A percentile compares a stretch with the other conserved stretches of the same genome.
Evolutionary conservation across 306 rosid species (phyloP).

Genomic region (Parietaria judaica): DNA sequence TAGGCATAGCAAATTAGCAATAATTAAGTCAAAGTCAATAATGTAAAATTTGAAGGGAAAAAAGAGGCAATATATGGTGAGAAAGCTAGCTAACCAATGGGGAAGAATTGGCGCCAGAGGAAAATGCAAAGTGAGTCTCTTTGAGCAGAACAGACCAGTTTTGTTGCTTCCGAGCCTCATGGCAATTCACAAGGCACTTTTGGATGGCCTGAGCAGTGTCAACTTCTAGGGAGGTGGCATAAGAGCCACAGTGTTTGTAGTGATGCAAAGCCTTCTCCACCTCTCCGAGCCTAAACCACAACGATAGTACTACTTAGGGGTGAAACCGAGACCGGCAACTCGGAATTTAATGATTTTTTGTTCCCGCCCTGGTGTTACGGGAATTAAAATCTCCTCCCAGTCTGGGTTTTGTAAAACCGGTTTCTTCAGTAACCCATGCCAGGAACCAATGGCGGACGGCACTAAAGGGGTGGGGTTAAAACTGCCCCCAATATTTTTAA

Average conservation of each 20-base stretch:
- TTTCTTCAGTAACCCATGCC: no score
- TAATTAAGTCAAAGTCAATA: no score
- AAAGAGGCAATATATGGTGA: neutral
- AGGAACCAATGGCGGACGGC: no score
- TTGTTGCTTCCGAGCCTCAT: slow-evolving; percentile 43
- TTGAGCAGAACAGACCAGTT: slow-evolving; percentile 60
- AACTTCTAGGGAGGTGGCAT: slow-evolving; percentile 24
- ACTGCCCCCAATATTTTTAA: no score
- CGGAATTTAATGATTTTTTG: no score
- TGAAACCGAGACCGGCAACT: no score
- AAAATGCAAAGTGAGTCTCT: slow-evolving; percentile 60
- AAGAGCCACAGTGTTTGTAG: slow-evolving; percentile 40
- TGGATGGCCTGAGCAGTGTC: slow-evolving; percentile 50
- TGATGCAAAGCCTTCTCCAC: slow-evolving; percentile 60
- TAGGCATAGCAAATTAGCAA: no score
- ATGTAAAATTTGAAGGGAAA: no score
- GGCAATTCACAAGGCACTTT: slow-evolving; percentile 51
- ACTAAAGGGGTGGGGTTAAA: no score
- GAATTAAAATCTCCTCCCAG: no score
- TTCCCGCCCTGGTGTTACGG: no score
- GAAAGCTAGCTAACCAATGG: slow-evolving; percentile 43
- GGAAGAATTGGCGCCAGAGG: slow-evolving; percentile 68
- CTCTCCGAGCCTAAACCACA: slow-evolving; percentile 62
- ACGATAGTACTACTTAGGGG: neutral
- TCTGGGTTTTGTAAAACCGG: no score